Evolutionary conservation across 352 stramenopile species (phyloP).

Genomic region (Globisporangium acanthophoron): DNA sequence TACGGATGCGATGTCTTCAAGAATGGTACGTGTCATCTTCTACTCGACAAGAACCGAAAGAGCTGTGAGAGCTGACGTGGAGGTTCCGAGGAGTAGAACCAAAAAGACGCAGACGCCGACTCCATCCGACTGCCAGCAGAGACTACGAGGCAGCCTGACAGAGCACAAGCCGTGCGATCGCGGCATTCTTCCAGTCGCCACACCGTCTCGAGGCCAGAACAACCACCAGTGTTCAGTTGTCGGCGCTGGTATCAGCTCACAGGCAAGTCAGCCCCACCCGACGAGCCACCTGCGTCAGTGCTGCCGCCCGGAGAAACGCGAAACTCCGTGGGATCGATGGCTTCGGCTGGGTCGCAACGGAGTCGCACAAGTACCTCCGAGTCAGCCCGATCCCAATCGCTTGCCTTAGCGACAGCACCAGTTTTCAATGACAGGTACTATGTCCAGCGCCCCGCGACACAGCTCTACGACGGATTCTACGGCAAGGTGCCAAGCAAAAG

Average conservation of each 20-base stretch:
- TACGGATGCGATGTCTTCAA: background rate
- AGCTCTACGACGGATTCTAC: background rate
- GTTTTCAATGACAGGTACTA: background rate
- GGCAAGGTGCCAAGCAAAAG: constrained; percentile 5
- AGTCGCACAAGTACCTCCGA: background rate
- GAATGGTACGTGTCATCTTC: background rate
- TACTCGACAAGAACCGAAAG: no score
- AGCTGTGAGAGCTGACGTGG: background rate
- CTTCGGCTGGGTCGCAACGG: background rate
- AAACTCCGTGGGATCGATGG: background rate
- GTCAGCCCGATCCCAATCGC: background rate
- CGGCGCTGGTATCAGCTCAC: constrained; percentile 16
- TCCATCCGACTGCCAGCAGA: background rate
- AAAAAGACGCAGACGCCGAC: background rate
- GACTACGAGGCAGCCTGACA: background rate
- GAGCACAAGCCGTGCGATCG: background rate
- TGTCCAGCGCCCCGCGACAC: background rate
- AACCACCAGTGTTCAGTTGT: constrained; percentile 10
- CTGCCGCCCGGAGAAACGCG: background rate
- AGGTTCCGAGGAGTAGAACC: background rate
- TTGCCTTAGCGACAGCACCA: background rate
- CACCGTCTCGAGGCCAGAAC: background rate
- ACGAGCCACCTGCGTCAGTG: constrained; percentile 2
- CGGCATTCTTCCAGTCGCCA: background rate
- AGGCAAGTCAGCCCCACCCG: constrained; percentile 8